Conservation (phyloP, 1,139 yeast genomes). For the Yamadazyma taylorii region DNA sequence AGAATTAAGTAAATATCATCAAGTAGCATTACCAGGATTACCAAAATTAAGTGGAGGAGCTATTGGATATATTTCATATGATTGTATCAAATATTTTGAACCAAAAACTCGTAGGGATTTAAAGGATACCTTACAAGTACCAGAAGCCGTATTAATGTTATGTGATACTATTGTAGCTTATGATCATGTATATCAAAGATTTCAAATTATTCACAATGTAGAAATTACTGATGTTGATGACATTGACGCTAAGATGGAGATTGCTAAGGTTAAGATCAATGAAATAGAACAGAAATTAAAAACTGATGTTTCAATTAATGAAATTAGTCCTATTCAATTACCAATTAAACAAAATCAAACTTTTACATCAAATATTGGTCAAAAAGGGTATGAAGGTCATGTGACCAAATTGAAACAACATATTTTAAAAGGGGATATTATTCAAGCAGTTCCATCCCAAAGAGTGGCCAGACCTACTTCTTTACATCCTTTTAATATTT, state of each 20-base stretch:
- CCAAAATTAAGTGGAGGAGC: conserved; percentile 95
- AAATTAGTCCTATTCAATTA: conserved; percentile 56
- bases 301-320: conserved; percentile 32
- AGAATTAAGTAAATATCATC: conserved; percentile 63
- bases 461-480: conserved; percentile 93
- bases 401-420: conserved; percentile 75
- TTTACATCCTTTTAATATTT: conserved; percentile 93
- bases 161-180: conserved; percentile 88
- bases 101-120: conserved; percentile 78
- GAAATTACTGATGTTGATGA: conserved; percentile 41
- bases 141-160: conserved; percentile 90
- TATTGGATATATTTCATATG: conserved; percentile 91
- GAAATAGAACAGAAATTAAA: conserved; percentile 54
- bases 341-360: conserved; percentile 64
- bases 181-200: conserved; percentile 90
- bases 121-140: conserved; percentile 77
- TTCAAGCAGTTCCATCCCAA: conserved; percentile 98
- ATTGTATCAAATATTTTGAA: conserved; percentile 93
- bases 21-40: conserved; percentile 75
- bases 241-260: conserved; percentile 50
- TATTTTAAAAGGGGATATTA: conserved; percentile 86
- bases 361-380: conserved; percentile 87
- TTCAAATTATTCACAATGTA: conserved; percentile 85
- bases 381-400: conserved; percentile 85
- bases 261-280: conserved; percentile 58